Base-by-base conservation (phyloP, 495 filamentous ascomycete species). In the Sordaria brevicollis region DNA sequence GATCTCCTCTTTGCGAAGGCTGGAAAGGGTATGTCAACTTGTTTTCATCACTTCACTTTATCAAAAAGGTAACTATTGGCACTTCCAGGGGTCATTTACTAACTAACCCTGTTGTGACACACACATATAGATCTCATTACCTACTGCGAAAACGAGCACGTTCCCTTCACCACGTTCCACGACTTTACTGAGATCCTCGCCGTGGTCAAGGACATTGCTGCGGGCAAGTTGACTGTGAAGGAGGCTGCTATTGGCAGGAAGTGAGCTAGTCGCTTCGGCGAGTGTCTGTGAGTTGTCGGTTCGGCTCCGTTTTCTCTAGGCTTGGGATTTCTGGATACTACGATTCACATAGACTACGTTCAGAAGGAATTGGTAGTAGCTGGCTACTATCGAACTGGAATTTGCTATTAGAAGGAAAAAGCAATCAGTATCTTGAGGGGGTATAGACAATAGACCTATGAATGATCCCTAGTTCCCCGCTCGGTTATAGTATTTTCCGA, bases 1-100 rank as follows among this genome's bases (percentile, higher is more conserved):
- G 92, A 97, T 76, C 78, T 97, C 49, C 80, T 97, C 19, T 97
- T 97, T 77, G 93, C 93, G 66, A 98, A 97, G 85, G 87, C 90
- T 38, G 94, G 92, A 9, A 86, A 91, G 78, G 93, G 93, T 95
- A 86, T 67, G 85, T 79, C 69, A 35, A 1, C 29, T 15, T 19
- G 11, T 17, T n/a, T 21, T 9, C 35, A 21, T 8, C 33, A 17
- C 21, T 54, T 57, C 15, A 21, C 54, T 35, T 49, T 35, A n/a
- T n/a, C n/a, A n/a, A n/a, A n/a, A n/a, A n/a, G n/a, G n/a, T n/a
- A n/a, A 4, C 41, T 19, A 15, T 68, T 25, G 19, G 3, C 54
- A 29, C 29, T 66, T 11, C 1, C 25, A 34, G 5, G n/a, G 11
- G 21, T 11, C 25, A 6, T 31, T 43, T 72, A 29, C 67, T 74